A percentile compares a stretch with the other conserved stretches of the same genome.
Conservation (phyloP, 257 asterid species). For the Solanum ossicruentum region DNA sequence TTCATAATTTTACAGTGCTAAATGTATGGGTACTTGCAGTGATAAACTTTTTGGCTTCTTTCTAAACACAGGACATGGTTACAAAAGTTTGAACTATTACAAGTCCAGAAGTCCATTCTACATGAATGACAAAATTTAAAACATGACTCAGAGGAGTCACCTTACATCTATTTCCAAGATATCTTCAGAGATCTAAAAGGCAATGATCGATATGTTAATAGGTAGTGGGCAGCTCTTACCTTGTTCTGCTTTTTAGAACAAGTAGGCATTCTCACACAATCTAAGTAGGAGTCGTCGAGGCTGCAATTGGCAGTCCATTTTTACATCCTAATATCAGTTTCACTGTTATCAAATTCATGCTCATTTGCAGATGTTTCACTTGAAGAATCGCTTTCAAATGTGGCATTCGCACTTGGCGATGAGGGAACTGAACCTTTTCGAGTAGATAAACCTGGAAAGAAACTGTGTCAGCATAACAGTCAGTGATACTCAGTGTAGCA, state of each 20-base stretch:
- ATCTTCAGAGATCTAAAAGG: not conserved
- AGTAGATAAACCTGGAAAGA: constrained; percentile 39
- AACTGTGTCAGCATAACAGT: not conserved
- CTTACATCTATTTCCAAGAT: not conserved
- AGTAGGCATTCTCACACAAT: not conserved
- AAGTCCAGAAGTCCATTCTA: not conserved
- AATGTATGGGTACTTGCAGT: not conserved
- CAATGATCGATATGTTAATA: not conserved
- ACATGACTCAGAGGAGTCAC: not conserved
- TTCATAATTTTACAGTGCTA: not conserved
- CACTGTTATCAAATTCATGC: constrained; percentile 12
- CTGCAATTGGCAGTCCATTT: not conserved
- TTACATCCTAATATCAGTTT: not conserved
- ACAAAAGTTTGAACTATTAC: not conserved
- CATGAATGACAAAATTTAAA: not conserved
- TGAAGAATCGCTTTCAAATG: constrained; percentile 80
- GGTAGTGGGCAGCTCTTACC: not conserved
- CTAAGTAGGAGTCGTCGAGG: not conserved
- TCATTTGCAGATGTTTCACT: constrained; percentile 81
- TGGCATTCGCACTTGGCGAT: constrained; percentile 55
- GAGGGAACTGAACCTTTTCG: constrained; percentile 52
- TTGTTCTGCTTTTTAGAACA: not conserved
- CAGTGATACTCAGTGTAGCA: not conserved
- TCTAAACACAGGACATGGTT: not conserved
- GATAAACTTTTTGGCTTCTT: not conserved